Base-by-base conservation (phyloP, 768 basidiomycete genomes). In the Suillus luteus region DNA sequence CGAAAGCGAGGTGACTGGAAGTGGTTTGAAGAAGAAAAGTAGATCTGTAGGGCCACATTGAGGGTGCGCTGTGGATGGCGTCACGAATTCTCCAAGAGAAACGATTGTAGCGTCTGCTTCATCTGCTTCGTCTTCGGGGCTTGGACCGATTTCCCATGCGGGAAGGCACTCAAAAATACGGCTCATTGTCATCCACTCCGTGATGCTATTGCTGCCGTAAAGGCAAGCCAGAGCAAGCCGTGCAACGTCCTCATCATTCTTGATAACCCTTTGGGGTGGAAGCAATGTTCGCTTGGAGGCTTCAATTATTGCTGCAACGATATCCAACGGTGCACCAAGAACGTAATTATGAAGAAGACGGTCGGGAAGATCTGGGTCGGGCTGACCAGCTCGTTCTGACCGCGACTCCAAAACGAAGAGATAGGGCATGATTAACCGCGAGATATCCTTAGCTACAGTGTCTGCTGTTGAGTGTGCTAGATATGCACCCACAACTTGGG, bases 91-190 rank as follows among this genome's bases (percentile, higher is more conserved):
- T 8, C 91, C 91, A 31, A 98, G 85, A 8, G 93, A 93, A 19
- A 83, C 74, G 40, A 96, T 81, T 0, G 93, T 96, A 7, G 90
- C 90, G 60, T 95, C 88, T n/a, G 87, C 88, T 59, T 86, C 86
- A 64, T 93, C 93, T 57, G 82, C 85, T 63, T 91, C 84, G 48
- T 83, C 82, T 55, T 88, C 85, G 46, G 82, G 84, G n/a, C 81
- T 82, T 48, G 74, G 73, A 9, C 76, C 65, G 49, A 87, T 79
- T 62, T 87, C 88, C 93, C 96, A 97, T 3, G 90, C 96, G 0
- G 96, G 96, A 38, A 99, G 82, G 72, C 96, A 99, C 73, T 99
- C 96, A 73, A 99, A 98, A 59, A 99, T 92, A 38, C 81, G 80
- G 67, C 90, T 93, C 95, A 97, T 98, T 5, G 81, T 87, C 1